Percentiles rank a stretch among this genome's conserved stretches.
Conservation (phyloP, 768 basidiomycete genomes). For the Macrolepiota dolichaula region DNA sequence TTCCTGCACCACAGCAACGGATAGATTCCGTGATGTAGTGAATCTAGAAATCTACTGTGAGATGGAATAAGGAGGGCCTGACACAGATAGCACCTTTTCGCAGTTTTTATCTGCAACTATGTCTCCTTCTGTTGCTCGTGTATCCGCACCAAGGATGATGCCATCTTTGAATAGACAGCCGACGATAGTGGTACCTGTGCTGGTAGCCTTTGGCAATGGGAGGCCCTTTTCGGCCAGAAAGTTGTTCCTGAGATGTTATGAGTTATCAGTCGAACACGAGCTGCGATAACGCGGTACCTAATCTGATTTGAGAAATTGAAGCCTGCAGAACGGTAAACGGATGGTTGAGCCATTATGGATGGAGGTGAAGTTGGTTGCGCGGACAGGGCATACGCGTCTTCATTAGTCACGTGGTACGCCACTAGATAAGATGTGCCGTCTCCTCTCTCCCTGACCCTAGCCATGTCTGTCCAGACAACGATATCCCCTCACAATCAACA, state of each 20-base stretch:
- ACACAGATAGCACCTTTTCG: conserved; percentile 72
- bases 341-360: conserved; percentile 41
- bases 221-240: conserved; percentile 71
- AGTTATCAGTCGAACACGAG: neutral
- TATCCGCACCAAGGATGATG: conserved; percentile 94
- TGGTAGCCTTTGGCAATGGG: conserved; percentile 78
- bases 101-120: conserved; percentile 99
- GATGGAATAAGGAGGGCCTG: neutral
- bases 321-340: conserved; percentile 50
- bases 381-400: conserved; percentile 9
- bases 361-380: conserved; percentile 3
- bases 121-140: conserved; percentile 88
- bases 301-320: conserved; percentile 79
- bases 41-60: conserved; percentile 52
- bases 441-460: conserved; percentile 7
- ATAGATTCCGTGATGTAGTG: conserved; percentile 96
- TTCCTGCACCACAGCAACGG: conserved; percentile 97
- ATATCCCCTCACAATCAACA: conserved; percentile 79
- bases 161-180: conserved; percentile 93
- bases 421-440: conserved; percentile 1
- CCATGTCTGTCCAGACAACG: conserved; percentile 65
- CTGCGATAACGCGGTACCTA: conserved; percentile 38
- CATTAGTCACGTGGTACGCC: neutral
- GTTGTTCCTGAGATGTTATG: conserved; percentile 51
- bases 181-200: conserved; percentile 97